Evolutionary conservation across 2,329 filamentous ascomycete species (phyloP).

Genomic region (Cucurbitaria berberidis): DNA sequence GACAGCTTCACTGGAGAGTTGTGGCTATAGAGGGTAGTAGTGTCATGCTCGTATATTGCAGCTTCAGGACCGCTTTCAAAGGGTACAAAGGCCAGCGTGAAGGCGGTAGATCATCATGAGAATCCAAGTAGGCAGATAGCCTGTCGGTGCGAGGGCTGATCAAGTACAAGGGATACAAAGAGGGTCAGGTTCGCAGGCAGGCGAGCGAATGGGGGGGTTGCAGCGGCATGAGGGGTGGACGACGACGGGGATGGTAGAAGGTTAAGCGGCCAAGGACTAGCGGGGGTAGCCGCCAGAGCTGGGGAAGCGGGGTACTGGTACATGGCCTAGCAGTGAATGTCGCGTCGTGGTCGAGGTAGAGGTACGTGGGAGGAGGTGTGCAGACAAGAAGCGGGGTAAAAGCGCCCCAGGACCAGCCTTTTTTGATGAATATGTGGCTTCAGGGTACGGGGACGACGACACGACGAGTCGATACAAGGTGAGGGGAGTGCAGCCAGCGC

Average conservation of each 20-base stretch:
- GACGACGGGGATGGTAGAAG: constrained; percentile 40
- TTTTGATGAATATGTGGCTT: constrained; percentile 47
- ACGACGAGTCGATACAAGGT: constrained; percentile 32
- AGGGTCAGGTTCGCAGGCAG: constrained; percentile 43
- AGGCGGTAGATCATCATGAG: constrained; percentile 49
- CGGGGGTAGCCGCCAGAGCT: constrained; percentile 29
- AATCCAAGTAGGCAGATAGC: constrained; percentile 45
- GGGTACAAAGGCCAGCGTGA: constrained; percentile 37
- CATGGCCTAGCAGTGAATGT: constrained; percentile 16
- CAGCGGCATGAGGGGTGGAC: constrained; percentile 37
- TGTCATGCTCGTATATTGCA: constrained; percentile 45
- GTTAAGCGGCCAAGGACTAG: constrained; percentile 40
- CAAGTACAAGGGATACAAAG: constrained; percentile 50
- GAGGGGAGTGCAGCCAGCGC: constrained; percentile 40
- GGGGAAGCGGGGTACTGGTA: constrained; percentile 36
- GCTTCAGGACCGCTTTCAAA: constrained; percentile 38
- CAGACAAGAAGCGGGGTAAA: constrained; percentile 48
- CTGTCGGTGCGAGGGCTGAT: constrained; percentile 45
- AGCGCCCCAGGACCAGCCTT: constrained; percentile 33
- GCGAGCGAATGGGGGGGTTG: constrained; percentile 43
- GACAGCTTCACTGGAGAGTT: constrained; percentile 39
- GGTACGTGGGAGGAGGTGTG: constrained; percentile 33
- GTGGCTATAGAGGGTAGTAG: constrained; percentile 36
- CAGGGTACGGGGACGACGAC: constrained; percentile 40
- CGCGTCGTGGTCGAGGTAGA: constrained; percentile 25